A percentile compares a stretch with the other conserved stretches of the same genome.
These are phyloP conservation scores for Phytopythium chamaehyphon DNA, from an alignment of 352 stramenopile species.

Conservation along the genomic window DNA sequence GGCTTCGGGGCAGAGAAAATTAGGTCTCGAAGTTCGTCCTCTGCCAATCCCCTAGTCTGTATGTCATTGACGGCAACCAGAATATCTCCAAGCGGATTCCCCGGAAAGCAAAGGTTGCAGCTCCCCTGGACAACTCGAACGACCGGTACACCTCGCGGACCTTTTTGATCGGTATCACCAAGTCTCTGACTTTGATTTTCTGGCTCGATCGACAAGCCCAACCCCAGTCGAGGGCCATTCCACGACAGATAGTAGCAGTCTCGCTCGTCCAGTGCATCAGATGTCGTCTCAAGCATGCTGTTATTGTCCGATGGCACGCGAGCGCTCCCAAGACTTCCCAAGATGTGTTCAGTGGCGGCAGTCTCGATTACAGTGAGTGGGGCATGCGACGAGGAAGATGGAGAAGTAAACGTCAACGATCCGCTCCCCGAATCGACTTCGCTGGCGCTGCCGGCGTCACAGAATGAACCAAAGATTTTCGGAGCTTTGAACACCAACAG, in stretches of 20 bases:
- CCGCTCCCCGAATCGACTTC: slow-evolving; percentile 9
- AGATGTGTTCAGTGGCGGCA: background rate
- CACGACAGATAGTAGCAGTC: slow-evolving; percentile 29
- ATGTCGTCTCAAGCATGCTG: background rate
- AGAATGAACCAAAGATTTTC: background rate
- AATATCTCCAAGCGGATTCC: slow-evolving; percentile 27
- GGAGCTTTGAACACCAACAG: slow-evolving; percentile 43
- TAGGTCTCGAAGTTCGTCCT: slow-evolving; percentile 23
- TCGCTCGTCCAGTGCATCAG: background rate
- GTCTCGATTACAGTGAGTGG: slow-evolving; percentile 3
- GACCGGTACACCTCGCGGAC: slow-evolving; percentile 16
- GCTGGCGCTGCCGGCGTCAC: slow-evolving; percentile 9
- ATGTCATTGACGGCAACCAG: slow-evolving; percentile 36
- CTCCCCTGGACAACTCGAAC: slow-evolving; percentile 24
- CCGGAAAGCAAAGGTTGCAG: slow-evolving; percentile 27
- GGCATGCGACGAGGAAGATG: background rate
- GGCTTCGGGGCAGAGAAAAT: slow-evolving; percentile 28
- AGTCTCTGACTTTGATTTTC: background rate
- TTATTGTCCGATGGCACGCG: background rate
- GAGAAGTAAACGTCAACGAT: slow-evolving; percentile 3
- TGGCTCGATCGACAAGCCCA: slow-evolving; percentile 15
- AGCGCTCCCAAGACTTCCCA: background rate
- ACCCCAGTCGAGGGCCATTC: slow-evolving; percentile 18
- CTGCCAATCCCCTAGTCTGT: slow-evolving; percentile 17
- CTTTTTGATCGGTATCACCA: background rate